phyloP scores from a whole-genome alignment of 106 monocot genomes.

The Platanthera guangdongensis region DNA sequence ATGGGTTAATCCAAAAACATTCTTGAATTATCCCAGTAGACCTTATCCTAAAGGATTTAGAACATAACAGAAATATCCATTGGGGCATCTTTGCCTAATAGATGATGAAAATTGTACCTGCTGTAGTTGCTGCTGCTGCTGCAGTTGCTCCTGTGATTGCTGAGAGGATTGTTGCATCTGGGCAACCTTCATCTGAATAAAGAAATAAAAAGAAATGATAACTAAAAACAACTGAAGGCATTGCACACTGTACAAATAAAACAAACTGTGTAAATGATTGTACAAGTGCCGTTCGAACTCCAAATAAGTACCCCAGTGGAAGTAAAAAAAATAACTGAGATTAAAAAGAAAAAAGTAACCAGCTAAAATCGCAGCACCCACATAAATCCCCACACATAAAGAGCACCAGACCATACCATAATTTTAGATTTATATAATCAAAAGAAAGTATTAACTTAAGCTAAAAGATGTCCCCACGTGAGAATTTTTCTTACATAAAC shows the following conservation, averaged over 20 bases:
- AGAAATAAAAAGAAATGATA: slow-evolving; percentile 1
- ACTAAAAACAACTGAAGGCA: slow-evolving; percentile 1
- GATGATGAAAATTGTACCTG: slow-evolving; percentile 26
- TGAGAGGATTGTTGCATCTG: slow-evolving; percentile 75
- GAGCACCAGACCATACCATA: too few relatives aligned
- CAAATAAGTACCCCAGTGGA: not conserved
- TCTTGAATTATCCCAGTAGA: not conserved
- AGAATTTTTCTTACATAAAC: not conserved
- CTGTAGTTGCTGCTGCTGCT: slow-evolving; percentile 73
- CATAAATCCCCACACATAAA: too few relatives aligned
- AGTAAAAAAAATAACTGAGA: too few relatives aligned
- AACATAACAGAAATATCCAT: not conserved
- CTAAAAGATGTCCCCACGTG: not conserved
- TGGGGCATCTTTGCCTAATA: not conserved
- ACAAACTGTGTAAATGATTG: not conserved
- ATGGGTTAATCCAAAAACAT: slow-evolving; percentile 1
- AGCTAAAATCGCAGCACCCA: too few relatives aligned
- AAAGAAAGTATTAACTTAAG: too few relatives aligned
- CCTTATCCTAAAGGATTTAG: not conserved
- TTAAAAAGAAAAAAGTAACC: too few relatives aligned
- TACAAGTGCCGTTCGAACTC: not conserved
- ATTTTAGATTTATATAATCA: too few relatives aligned
- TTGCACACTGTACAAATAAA: not conserved
- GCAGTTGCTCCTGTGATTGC: slow-evolving; percentile 68
- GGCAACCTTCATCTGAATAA: slow-evolving; percentile 51